A percentile compares a stretch with the other conserved stretches of the same genome.
Evolutionary conservation across 148 eudicot species (phyloP).

Genomic region (Rhododendron henanense): DNA sequence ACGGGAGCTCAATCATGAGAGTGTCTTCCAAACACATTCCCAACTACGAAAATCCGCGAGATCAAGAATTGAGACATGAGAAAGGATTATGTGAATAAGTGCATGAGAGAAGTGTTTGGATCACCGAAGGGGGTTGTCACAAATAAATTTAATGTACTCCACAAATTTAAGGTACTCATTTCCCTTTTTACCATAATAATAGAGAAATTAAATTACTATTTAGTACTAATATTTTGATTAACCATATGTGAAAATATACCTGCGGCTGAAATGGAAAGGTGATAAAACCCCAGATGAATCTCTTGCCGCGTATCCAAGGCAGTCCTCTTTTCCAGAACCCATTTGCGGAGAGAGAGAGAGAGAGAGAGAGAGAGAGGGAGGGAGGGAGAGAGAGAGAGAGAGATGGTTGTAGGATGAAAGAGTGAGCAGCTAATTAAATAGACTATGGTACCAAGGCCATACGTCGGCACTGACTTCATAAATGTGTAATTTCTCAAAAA

Average conservation of each 20-base stretch:
- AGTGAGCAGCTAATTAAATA: not conserved
- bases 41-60: too few species aligned
- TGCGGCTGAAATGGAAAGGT: constrained; percentile 64
- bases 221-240: not conserved
- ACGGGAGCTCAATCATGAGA: too few species aligned
- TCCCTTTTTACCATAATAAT: not conserved
- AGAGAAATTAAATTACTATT: not conserved
- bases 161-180: too few species aligned
- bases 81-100: too few species aligned
- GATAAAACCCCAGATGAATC: constrained; percentile 74
- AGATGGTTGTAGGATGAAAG: not conserved
- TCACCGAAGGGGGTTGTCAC: too few species aligned
- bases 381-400: too few species aligned
- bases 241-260: constrained; percentile 28
- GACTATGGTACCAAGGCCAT: not conserved
- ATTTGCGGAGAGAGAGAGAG: too few species aligned
- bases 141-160: too few species aligned
- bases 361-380: not conserved
- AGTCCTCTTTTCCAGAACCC: constrained; percentile 18
- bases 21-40: too few species aligned
- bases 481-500: not conserved
- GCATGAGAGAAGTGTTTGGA: too few species aligned
- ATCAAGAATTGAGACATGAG: too few species aligned
- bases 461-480: not conserved
- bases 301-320: constrained; percentile 78